Percentiles rank a stretch among this genome's conserved stretches.
phyloP scores from a whole-genome alignment of 306 rosid genomes.

The Malus orientalis region DNA sequence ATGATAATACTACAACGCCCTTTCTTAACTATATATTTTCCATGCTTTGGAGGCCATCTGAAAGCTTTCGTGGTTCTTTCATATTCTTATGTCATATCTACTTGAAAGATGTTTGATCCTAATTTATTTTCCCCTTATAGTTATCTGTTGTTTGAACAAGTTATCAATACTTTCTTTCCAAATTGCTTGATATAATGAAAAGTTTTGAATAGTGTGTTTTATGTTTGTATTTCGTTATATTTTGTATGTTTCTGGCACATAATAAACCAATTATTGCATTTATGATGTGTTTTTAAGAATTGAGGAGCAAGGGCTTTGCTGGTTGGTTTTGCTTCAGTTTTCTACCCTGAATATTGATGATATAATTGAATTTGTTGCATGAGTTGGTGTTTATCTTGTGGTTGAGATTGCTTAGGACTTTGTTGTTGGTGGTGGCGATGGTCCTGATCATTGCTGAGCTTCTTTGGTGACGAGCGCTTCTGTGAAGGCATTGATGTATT shows the following conservation, averaged over 20 bases:
- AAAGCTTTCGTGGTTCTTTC: too few species aligned
- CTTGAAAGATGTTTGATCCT: not conserved
- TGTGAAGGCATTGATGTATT: slow-evolving; percentile 80
- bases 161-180: too few species aligned
- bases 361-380: not conserved
- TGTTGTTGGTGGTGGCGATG: slow-evolving; percentile 19
- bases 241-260: too few species aligned
- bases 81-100: too few species aligned
- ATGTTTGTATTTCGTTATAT: not conserved
- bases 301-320: not conserved
- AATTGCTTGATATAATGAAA: too few species aligned
- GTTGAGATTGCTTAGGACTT: slow-evolving; percentile 48
- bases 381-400: slow-evolving; percentile 16
- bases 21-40: too few species aligned
- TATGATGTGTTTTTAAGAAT: not conserved
- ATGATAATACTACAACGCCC: too few species aligned
- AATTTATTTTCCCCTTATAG: not conserved
- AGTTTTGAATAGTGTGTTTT: not conserved
- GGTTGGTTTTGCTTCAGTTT: not conserved
- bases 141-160: not conserved
- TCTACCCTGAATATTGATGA: not conserved
- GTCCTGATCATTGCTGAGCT: slow-evolving; percentile 36
- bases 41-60: too few species aligned
- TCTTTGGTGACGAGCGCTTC: slow-evolving; percentile 57
- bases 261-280: too few species aligned